Evolutionary conservation across 371 early-diverging fungal species (phyloP).

Genomic region (Syncephalis plumigaleata): DNA sequence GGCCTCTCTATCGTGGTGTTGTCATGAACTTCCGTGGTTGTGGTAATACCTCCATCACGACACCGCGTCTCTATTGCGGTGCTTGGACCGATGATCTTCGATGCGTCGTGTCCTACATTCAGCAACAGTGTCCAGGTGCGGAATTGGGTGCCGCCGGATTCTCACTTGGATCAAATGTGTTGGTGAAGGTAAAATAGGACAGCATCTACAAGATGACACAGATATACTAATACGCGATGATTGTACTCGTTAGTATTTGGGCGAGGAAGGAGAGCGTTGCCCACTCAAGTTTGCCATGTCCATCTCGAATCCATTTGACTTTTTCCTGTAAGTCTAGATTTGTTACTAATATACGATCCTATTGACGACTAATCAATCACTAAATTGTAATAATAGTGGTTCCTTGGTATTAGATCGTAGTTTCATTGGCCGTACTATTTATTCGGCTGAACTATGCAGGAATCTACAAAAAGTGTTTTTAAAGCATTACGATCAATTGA

Average conservation of each 20-base stretch:
- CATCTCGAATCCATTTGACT: constrained; percentile 78
- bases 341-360: background rate
- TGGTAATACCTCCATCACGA: constrained; percentile 47
- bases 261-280: constrained; percentile 62
- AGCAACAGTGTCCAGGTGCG: constrained; percentile 30
- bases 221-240: background rate
- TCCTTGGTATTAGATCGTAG: constrained; percentile 16
- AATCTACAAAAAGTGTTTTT: constrained; percentile 41
- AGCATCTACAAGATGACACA: background rate
- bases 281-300: constrained; percentile 58
- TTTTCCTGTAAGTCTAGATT: constrained; percentile 20
- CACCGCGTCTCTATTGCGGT: constrained; percentile 68
- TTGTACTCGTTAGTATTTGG: constrained; percentile 35
- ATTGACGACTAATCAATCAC: constrained; percentile 1
- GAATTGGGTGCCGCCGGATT: constrained; percentile 68
- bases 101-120: constrained; percentile 32
- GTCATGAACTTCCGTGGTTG: constrained; percentile 85
- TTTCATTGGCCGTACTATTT: constrained; percentile 35
- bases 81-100: constrained; percentile 70
- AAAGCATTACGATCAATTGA: constrained; percentile 37
- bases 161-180: constrained; percentile 77
- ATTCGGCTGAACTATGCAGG: constrained; percentile 48
- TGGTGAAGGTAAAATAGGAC: constrained; percentile 44
- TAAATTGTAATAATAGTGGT: background rate
- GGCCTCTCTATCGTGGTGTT: constrained; percentile 44